phyloP scores from a whole-genome alignment of 2,329 filamentous ascomycete species.

The Cladosporium velox region DNA sequence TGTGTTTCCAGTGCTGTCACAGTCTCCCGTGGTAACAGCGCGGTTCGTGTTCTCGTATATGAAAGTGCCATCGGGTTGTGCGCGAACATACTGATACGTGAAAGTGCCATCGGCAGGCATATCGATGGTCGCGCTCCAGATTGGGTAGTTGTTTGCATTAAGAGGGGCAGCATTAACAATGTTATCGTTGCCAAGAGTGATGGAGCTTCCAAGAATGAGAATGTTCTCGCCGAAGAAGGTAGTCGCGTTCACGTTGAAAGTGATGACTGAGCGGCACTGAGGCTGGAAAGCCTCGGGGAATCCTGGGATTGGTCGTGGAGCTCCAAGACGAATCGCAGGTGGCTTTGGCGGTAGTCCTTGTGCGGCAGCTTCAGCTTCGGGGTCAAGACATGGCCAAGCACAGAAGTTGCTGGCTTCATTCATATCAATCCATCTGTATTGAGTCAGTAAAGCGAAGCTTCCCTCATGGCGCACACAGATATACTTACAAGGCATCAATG shows the following conservation, averaged over 20 bases:
- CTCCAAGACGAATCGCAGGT: conserved; percentile 60
- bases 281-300: conserved; percentile 71
- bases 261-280: conserved; percentile 35
- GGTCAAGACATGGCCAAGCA: conserved; percentile 43
- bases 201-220: conserved; percentile 35
- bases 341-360: conserved; percentile 61
- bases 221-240: conserved; percentile 42
- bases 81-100: conserved; percentile 37
- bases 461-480: conserved; percentile 27
- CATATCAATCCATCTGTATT: conserved; percentile 62
- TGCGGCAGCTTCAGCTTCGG: conserved; percentile 39
- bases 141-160: conserved; percentile 36
- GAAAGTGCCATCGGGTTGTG: conserved; percentile 36
- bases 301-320: conserved; percentile 66
- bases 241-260: conserved; percentile 38
- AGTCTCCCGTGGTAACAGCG: conserved; percentile 36
- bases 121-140: conserved; percentile 38
- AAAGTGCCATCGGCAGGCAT: conserved; percentile 36
- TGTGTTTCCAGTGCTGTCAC: conserved; percentile 31
- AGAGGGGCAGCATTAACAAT: conserved; percentile 34
- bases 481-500: conserved; percentile 68
- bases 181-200: conserved; percentile 36
- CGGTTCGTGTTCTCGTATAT: conserved; percentile 37
- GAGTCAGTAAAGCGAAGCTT: conserved; percentile 29
- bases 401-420: conserved; percentile 61